Percentiles rank a stretch among this genome's conserved stretches.
Conservation (phyloP, 805 yeast genomes). For the Metahyphopichia silvanorum region DNA sequence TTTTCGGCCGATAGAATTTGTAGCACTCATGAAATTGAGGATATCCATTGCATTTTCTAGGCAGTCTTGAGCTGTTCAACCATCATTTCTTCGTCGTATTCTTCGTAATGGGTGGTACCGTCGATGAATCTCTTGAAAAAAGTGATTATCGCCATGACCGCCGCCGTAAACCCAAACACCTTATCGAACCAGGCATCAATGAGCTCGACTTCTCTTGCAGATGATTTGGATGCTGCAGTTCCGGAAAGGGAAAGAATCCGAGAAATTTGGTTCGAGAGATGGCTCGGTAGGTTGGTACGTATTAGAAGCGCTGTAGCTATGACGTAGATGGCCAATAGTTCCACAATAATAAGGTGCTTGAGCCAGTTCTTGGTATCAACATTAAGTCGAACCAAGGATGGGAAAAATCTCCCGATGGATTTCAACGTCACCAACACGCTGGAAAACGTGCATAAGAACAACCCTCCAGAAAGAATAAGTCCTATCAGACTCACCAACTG, state of each 20-base stretch:
- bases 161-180: slow-evolving; percentile 44
- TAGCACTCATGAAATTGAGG: no score
- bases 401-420: slow-evolving; percentile 40
- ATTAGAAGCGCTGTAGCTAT: slow-evolving; percentile 50
- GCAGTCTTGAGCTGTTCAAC: slow-evolving; percentile 16
- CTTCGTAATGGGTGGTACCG: slow-evolving; percentile 8
- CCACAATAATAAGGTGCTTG: slow-evolving; percentile 37
- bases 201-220: slow-evolving; percentile 39
- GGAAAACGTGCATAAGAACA: slow-evolving; percentile 62
- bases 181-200: slow-evolving; percentile 52
- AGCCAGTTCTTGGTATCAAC: slow-evolving; percentile 25
- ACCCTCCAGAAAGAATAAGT: slow-evolving; percentile 52
- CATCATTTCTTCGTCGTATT: slow-evolving; percentile 33
- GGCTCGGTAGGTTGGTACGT: slow-evolving; percentile 45
- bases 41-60: slow-evolving; percentile 1
- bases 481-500: slow-evolving; percentile 44
- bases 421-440: slow-evolving; percentile 61
- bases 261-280: slow-evolving; percentile 39
- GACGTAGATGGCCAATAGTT: slow-evolving; percentile 48
- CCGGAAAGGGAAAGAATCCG: slow-evolving; percentile 36
- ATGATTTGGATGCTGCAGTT: slow-evolving; percentile 14
- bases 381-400: slow-evolving; percentile 15
- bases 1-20: no score
- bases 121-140: slow-evolving; percentile 12
- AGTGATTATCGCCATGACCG: slow-evolving; percentile 27